These are phyloP conservation scores for Seiridium cupressi DNA, from an alignment of 2,329 filamentous ascomycete genomes.

Conservation along the genomic window DNA sequence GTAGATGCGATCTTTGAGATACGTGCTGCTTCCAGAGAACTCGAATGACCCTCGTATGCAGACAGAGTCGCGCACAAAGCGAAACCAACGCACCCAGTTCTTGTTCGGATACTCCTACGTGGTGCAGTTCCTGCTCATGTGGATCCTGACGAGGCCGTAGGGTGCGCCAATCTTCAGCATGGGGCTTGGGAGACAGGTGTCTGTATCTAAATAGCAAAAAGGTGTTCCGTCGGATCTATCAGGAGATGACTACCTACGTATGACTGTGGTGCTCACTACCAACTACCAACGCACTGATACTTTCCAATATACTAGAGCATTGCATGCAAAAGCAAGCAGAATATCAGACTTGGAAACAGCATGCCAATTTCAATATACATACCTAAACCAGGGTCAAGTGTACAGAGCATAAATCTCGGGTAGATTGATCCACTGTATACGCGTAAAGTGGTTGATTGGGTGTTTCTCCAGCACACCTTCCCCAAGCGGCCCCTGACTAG, in stretches of 20 bases:
- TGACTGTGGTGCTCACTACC: too few species aligned
- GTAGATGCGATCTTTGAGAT: conserved; percentile 90
- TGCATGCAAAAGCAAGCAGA: too few species aligned
- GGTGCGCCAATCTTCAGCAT: not conserved
- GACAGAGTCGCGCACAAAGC: conserved; percentile 77
- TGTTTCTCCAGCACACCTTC: not conserved
- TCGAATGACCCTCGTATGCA: conserved; percentile 63
- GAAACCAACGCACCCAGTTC: conserved; percentile 86
- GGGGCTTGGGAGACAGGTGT: not conserved
- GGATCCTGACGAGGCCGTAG: conserved; percentile 53
- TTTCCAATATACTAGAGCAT: too few species aligned
- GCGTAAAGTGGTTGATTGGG: not conserved
- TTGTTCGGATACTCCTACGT: conserved; percentile 93
- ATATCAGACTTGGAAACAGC: too few species aligned
- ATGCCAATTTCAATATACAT: not conserved
- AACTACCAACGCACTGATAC: too few species aligned
- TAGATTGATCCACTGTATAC: too few species aligned
- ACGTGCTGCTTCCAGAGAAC: conserved; percentile 88
- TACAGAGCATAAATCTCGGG: too few species aligned
- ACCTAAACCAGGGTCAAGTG: not conserved
- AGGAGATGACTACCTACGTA: too few species aligned
- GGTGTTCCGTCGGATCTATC: too few species aligned
- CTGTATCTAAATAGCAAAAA: not conserved
- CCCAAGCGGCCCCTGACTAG: not conserved
- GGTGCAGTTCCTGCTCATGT: conserved; percentile 94